Base-by-base conservation (phyloP, 768 basidiomycete genomes). In the Holtermanniella nyarrowii region DNA sequence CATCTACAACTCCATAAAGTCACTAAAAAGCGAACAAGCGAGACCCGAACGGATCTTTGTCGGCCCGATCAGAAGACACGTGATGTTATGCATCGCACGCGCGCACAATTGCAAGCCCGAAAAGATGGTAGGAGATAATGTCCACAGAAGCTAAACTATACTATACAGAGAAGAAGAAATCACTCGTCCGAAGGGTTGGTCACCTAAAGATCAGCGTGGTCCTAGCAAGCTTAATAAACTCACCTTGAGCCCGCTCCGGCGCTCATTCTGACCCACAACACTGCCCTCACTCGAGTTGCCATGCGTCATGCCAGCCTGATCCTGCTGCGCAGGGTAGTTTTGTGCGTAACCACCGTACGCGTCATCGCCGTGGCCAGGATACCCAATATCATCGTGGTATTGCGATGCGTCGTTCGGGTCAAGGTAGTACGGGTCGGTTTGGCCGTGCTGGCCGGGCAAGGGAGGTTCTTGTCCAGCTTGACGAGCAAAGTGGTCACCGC, bases 401-500 rank as follows among this genome's bases (percentile, higher is more conserved):
- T 59, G 49, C 5, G 27, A 49, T 18, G 61, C 61, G 39, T 63
- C 46, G 5, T 42, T 50, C 31, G 63, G 63, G 48, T 68, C 61
- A 46, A 61, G 65, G 46, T 68, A 68, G 40, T 65, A 63, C 31
- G 7, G 31, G 16, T 37, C 31, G 31, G 7, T 37, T n/a, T n/a
- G n/a, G 24, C 56, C 56, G 31, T 56, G 56, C 14, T 58, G 51
- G 48, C 42, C 56, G 3, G 39, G 55, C 21, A 50, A 55, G 27
- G 58, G 26, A 25, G 52, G 44, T 14, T 64, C 57, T 31, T 64
- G 61, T 31, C 58, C 61, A 14, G 44, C 57, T 20, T 26, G 20
- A 13, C 25, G 45, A 7, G 31, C 31, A 37, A 37, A 37, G 31
- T 37, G 31, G 31, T 37, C 31, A 16, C 31, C 31, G 31, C 31